Evolutionary conservation across 306 rosid genomes (phyloP).

Genomic region (Bauhinia variegata): DNA sequence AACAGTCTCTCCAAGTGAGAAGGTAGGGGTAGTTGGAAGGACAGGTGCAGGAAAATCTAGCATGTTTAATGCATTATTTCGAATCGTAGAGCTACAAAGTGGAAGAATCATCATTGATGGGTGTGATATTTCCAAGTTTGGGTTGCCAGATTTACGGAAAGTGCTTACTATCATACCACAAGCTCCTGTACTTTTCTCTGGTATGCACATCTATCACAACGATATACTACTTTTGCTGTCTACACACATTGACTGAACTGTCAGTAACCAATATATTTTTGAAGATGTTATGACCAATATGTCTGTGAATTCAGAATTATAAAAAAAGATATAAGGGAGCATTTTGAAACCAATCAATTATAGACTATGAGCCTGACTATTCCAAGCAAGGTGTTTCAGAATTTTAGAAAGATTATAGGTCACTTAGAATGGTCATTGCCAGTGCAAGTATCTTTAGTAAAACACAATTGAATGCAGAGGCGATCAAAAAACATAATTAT

Average conservation of each 20-base stretch:
- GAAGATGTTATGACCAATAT: neutral
- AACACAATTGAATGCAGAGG: neutral
- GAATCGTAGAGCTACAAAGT: constrained; percentile 75
- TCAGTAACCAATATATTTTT: neutral
- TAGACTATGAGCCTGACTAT: neutral
- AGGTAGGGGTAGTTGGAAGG: constrained; percentile 90
- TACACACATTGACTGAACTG: neutral
- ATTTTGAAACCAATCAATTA: neutral
- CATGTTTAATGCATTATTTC: constrained; percentile 84
- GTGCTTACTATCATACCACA: constrained; percentile 91
- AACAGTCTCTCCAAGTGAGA: constrained; percentile 66
- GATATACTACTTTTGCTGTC: neutral
- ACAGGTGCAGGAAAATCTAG: constrained; percentile 98
- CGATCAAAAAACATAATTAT: neutral
- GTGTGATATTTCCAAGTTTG: constrained; percentile 65
- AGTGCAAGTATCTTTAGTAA: neutral
- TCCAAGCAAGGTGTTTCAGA: neutral
- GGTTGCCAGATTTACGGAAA: constrained; percentile 72
- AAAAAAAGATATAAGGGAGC: neutral
- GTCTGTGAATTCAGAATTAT: neutral
- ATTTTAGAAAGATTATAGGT: neutral
- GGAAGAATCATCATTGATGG: constrained; percentile 79
- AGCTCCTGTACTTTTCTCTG: constrained; percentile 87
- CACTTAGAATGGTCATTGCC: neutral
- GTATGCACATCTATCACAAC: constrained; percentile 42